phyloP scores from a whole-genome alignment of 306 rosid genomes.

The Glycine latifolia region DNA sequence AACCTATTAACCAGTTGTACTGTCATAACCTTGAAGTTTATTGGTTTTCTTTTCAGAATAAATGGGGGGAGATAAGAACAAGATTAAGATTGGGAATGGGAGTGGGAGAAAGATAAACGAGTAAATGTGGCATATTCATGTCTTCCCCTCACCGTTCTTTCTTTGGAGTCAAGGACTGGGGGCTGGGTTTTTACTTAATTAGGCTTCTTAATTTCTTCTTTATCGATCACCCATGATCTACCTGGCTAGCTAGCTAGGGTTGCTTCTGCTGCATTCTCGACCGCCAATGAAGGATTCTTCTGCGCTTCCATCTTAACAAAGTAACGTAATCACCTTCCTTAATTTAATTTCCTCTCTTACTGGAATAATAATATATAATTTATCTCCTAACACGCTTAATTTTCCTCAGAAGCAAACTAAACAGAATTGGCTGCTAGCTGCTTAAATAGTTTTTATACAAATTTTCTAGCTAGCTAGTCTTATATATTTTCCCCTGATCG shows the following conservation, averaged over 20 bases:
- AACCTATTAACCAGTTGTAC: neutral
- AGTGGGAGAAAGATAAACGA: too few species aligned
- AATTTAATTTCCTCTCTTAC: neutral
- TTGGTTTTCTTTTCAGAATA: neutral
- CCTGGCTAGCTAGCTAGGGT: neutral
- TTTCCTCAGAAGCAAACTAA: neutral
- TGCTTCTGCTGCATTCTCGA: neutral
- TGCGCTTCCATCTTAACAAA: neutral
- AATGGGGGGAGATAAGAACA: neutral
- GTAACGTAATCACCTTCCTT: neutral
- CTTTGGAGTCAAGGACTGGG: neutral
- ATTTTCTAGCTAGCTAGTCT: too few species aligned
- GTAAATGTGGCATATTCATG: neutral
- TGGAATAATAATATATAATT: neutral
- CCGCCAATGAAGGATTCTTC: neutral
- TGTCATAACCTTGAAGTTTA: too few species aligned
- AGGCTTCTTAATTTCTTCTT: neutral
- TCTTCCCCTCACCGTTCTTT: neutral
- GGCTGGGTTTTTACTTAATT: neutral
- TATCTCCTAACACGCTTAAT: neutral
- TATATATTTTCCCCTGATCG: too few species aligned
- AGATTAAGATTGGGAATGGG: neutral
- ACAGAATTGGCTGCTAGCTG: too few species aligned
- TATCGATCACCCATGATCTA: too few species aligned
- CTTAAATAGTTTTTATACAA: too few species aligned